Percentiles rank a stretch among this genome's conserved stretches.
These are phyloP conservation scores for Penicillium tannophilum DNA, from an alignment of 495 filamentous ascomycete species.

Conservation along the genomic window DNA sequence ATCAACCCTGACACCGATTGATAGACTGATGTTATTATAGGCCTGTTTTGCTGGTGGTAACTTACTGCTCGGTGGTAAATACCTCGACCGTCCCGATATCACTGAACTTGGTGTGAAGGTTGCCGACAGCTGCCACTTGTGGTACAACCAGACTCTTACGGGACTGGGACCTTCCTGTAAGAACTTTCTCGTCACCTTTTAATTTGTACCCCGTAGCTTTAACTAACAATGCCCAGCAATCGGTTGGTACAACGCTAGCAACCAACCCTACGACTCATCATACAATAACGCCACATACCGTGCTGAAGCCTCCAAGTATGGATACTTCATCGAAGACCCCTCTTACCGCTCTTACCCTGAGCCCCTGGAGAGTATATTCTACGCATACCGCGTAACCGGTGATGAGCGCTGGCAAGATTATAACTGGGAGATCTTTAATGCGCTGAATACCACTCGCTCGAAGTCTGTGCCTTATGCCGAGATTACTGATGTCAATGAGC, in stretches of 20 bases:
- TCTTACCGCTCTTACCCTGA: slow-evolving; percentile 41
- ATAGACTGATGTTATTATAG: slow-evolving; percentile 21
- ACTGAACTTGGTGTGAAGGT: slow-evolving; percentile 66
- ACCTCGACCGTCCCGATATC: slow-evolving; percentile 58
- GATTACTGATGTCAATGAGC: slow-evolving; percentile 58
- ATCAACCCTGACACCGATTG: slow-evolving; percentile 28
- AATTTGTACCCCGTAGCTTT: too few relatives aligned
- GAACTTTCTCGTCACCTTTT: neutral
- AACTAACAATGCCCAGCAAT: slow-evolving; percentile 39
- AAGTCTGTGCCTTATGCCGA: slow-evolving; percentile 61
- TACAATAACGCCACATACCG: slow-evolving; percentile 51
- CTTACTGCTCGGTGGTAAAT: slow-evolving; percentile 74
- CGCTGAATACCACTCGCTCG: slow-evolving; percentile 58
- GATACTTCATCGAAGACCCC: slow-evolving; percentile 64
- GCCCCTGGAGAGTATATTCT: slow-evolving; percentile 46
- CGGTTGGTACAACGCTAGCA: slow-evolving; percentile 55
- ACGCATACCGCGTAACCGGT: slow-evolving; percentile 49
- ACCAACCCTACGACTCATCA: slow-evolving; percentile 38
- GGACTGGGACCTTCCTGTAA: slow-evolving; percentile 65
- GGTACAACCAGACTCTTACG: slow-evolving; percentile 61
- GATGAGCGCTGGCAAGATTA: slow-evolving; percentile 44
- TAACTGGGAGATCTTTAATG: slow-evolving; percentile 48
- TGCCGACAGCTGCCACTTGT: slow-evolving; percentile 67
- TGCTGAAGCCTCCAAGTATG: slow-evolving; percentile 38
- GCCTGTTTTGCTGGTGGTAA: slow-evolving; percentile 77